Evolutionary conservation across 139 green algal species (phyloP), one percentile per base, ranked within the genome.

Genomic region (Picochlorum sp.): DNA sequence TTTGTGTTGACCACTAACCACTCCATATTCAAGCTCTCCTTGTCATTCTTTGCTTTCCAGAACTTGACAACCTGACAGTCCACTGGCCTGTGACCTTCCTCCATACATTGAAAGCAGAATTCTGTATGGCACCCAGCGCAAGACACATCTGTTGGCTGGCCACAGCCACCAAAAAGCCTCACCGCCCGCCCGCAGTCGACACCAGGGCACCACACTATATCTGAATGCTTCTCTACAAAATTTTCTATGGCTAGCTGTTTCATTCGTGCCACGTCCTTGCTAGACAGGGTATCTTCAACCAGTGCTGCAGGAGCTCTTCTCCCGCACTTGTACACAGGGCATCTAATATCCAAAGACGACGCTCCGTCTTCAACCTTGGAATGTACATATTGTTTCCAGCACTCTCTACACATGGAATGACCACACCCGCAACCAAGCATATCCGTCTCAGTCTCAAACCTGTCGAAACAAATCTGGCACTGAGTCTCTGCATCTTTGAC

Each of bases 391-490:
- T 72, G 74, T 55, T 49, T 34, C 84, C 84, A 95, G 84, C 88
- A 95, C 45, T 60, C 63, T 24, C 56, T 65, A 73, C 86, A 96
- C 68, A 88, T 89, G 65, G 65, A 60, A 74, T 95, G 87, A 63
- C 84, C 50, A 85, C 85, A 81, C 66, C 69, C 13, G 3, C 79
- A 79, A 4, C 66, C 63, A 52, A 62, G 60, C 78, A 92, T 89
- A 2, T 76, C 60, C n/a, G 8, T 26, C 0, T 30, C 18, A 8
- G 63, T 59, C 3, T 70, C 54, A 56, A 82, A 86, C 5, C 57
- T 66, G 18, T 97, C 91, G 38, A 95, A 98, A 81, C 92, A 98
- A 60, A 98, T 94, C 51, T 81, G 72, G 76, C 92, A 98, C 4
- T 24, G 47, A 20, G 74, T 67, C 6, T 45, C 6, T 45, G 21